Conservation (phyloP, 139 green algal genomes). For the Coccomyxa sp. region DNA sequence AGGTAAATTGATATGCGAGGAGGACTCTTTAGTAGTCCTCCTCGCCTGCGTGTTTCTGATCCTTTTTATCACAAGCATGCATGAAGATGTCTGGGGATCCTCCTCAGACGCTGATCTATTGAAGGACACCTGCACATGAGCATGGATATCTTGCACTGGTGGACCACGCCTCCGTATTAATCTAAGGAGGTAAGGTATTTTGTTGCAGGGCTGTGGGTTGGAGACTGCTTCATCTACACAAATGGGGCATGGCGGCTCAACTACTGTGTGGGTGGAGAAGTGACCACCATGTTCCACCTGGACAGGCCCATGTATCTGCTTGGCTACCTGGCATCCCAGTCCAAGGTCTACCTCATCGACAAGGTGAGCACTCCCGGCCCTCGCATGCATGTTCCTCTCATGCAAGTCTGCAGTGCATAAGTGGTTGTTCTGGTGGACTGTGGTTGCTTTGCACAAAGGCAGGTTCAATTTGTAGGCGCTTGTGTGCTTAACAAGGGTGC, state of each 20-base stretch:
- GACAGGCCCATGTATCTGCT: constrained; percentile 97
- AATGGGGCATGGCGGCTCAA: constrained; percentile 94
- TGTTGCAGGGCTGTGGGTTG: constrained; percentile 63
- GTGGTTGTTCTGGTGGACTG: neutral
- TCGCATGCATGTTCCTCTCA: too few relatives aligned
- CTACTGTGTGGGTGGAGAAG: constrained; percentile 95
- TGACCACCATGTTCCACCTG: constrained; percentile 95
- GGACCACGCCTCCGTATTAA: too few relatives aligned
- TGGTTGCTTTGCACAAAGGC: neutral
- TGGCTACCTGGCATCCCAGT: constrained; percentile 90
- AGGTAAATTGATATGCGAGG: too few relatives aligned
- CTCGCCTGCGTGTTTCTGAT: too few relatives aligned
- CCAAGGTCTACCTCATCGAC: constrained; percentile 89
- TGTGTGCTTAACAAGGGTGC: too few relatives aligned
- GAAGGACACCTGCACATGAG: too few relatives aligned
- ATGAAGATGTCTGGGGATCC: too few relatives aligned
- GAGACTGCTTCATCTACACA: constrained; percentile 99
- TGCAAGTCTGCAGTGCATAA: neutral
- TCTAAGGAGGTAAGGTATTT: neutral
- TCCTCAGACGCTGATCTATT: too few relatives aligned
- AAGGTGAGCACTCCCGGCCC: constrained; percentile 31
- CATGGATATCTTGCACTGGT: too few relatives aligned
- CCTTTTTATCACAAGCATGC: too few relatives aligned
- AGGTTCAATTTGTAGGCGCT: neutral
- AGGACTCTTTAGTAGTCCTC: too few relatives aligned